Percentiles rank a stretch among this genome's conserved stretches.
These are phyloP conservation scores for Coemansia javaensis DNA, from an alignment of 192 early-diverging fungal genomes.

Conservation along the genomic window DNA sequence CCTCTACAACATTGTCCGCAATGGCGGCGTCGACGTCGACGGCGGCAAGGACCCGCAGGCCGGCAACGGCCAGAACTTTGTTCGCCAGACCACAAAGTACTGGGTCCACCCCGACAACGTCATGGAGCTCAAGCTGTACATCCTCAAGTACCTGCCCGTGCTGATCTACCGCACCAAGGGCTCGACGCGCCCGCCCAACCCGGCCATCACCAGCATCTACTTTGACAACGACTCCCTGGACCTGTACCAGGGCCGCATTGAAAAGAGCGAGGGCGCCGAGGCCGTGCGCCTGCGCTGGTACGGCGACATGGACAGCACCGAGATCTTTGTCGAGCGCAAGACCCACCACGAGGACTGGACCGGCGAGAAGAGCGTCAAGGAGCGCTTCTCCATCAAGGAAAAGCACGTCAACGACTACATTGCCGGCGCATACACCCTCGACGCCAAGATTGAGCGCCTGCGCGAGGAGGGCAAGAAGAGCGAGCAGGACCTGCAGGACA, in stretches of 20 bases:
- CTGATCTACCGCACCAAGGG: slow-evolving; percentile 79
- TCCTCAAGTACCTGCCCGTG: slow-evolving; percentile 87
- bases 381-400: slow-evolving; percentile 90
- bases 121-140: slow-evolving; percentile 86
- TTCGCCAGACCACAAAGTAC: slow-evolving; percentile 85
- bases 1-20: slow-evolving; percentile 70
- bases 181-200: slow-evolving; percentile 63
- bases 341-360: slow-evolving; percentile 92
- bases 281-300: slow-evolving; percentile 93
- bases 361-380: slow-evolving; percentile 86
- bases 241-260: slow-evolving; percentile 80
- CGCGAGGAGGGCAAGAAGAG: slow-evolving; percentile 64
- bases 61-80: slow-evolving; percentile 60
- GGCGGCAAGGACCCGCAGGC: slow-evolving; percentile 45
- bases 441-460: slow-evolving; percentile 71
- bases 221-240: slow-evolving; percentile 88
- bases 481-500: slow-evolving; percentile 70
- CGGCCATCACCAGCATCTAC: slow-evolving; percentile 91
- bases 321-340: slow-evolving; percentile 97
- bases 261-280: slow-evolving; percentile 84
- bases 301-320: slow-evolving; percentile 76
- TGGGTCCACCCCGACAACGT: slow-evolving; percentile 97
- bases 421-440: slow-evolving; percentile 69
- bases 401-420: slow-evolving; percentile 86
- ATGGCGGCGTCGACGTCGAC: slow-evolving; percentile 59